These are phyloP conservation scores for Trichoderma koningii DNA, from an alignment of 2,329 filamentous ascomycete genomes.

Conservation along the genomic window DNA sequence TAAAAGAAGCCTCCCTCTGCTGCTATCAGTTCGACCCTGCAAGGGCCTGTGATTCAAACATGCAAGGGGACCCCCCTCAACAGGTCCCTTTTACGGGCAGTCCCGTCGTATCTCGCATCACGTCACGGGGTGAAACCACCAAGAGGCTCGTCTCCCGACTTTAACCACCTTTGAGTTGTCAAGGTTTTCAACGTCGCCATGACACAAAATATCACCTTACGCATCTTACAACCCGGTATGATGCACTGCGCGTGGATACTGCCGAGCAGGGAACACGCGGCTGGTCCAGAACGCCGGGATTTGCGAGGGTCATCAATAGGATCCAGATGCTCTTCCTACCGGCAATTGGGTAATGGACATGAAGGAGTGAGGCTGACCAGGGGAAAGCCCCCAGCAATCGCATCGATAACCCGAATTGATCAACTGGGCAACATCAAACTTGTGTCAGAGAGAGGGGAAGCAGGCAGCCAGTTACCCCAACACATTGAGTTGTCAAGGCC, in stretches of 20 bases:
- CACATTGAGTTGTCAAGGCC: not conserved
- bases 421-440: not conserved
- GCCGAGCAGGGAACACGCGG: not conserved
- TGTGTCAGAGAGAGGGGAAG: not conserved
- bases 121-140: not conserved
- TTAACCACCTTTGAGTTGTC: not conserved
- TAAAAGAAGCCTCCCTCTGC: not conserved
- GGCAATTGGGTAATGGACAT: not conserved
- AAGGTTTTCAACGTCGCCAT: not conserved
- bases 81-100: not conserved
- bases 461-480: not conserved
- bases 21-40: not conserved
- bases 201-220: not conserved
- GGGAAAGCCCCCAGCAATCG: not conserved
- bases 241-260: not conserved
- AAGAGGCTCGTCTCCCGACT: not conserved
- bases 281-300: conserved; percentile 7
- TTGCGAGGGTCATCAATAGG: not conserved
- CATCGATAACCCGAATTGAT: not conserved
- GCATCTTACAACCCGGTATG: not conserved
- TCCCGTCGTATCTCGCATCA: not conserved
- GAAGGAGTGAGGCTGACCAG: too few relatives aligned
- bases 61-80: not conserved
- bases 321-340: not conserved
- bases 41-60: not conserved